phyloP scores from a whole-genome alignment of 176 grass and related monocot genomes.

The Raddia guianensis region DNA sequence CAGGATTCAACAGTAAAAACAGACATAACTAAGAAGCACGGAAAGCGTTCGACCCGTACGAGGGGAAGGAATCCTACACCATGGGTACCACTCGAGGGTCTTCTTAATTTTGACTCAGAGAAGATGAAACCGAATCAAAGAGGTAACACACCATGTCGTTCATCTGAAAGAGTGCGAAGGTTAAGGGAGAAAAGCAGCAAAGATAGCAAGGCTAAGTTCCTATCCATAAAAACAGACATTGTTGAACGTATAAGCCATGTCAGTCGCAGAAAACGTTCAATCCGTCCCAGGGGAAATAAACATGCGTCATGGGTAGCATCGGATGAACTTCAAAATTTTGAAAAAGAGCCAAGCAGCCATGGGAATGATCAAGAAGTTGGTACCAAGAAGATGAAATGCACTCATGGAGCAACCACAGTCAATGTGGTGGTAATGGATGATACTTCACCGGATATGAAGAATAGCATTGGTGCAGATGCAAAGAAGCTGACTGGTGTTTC shows the following conservation, averaged over 20 bases:
- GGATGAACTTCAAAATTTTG: not conserved
- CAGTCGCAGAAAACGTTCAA: not conserved
- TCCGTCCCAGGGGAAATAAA: not conserved
- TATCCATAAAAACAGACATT: not conserved
- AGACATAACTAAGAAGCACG: constrained; percentile 11
- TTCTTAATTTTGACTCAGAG: not conserved
- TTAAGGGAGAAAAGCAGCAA: not conserved
- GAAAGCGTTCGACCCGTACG: not conserved
- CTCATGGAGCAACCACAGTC: not conserved
- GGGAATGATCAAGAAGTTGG: not conserved
- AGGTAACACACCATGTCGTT: not conserved
- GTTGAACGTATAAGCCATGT: not conserved
- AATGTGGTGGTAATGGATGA: not conserved
- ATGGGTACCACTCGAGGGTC: not conserved
- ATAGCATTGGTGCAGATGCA: not conserved
- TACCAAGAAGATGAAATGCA: not conserved
- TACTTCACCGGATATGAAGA: not conserved
- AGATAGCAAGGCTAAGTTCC: not conserved
- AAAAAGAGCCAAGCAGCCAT: not conserved
- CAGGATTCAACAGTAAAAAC: not conserved
- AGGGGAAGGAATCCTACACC: not conserved
- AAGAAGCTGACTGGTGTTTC: not conserved
- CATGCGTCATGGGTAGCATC: not conserved
- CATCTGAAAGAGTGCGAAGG: not conserved
- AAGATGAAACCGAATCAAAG: not conserved